phyloP scores from a whole-genome alignment of 352 stramenopile species.

The Thalassiosira mediterranea region DNA sequence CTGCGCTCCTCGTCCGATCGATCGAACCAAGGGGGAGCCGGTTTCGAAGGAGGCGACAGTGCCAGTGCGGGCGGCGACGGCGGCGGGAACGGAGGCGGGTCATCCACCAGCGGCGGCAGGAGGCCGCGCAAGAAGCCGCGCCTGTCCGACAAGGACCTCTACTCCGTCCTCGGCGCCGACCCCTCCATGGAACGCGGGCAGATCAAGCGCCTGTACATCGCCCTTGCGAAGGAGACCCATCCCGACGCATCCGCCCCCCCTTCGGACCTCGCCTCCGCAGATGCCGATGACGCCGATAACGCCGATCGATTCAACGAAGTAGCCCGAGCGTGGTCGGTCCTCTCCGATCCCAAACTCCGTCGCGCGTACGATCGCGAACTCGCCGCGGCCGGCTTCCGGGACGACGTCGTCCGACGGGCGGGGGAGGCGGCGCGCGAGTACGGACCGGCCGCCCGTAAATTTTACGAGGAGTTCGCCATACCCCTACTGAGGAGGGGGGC shows the following conservation, averaged over 20 bases:
- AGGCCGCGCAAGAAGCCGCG: constrained; percentile 9
- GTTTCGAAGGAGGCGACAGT: too few relatives aligned
- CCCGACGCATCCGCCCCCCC: constrained; percentile 26
- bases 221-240: constrained; percentile 36
- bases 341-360: constrained; percentile 37
- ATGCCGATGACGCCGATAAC: not conserved
- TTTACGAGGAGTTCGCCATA: constrained; percentile 52
- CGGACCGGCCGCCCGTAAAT: constrained; percentile 25
- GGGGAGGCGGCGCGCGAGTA: constrained; percentile 38
- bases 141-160: constrained; percentile 28
- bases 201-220: constrained; percentile 48
- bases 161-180: constrained; percentile 34
- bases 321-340: constrained; percentile 28
- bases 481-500: constrained; percentile 41
- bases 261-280: too few relatives aligned
- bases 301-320: constrained; percentile 46
- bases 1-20: constrained; percentile 14
- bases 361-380: constrained; percentile 44
- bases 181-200: constrained; percentile 37
- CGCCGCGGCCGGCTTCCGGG: constrained; percentile 41
- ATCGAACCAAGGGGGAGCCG: too few relatives aligned
- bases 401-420: constrained; percentile 30
- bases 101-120: not conserved
- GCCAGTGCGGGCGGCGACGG: not conserved
- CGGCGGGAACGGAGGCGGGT: not conserved